phyloP scores from a whole-genome alignment of 768 basidiomycete genomes.

The Arthromyces matolae region DNA sequence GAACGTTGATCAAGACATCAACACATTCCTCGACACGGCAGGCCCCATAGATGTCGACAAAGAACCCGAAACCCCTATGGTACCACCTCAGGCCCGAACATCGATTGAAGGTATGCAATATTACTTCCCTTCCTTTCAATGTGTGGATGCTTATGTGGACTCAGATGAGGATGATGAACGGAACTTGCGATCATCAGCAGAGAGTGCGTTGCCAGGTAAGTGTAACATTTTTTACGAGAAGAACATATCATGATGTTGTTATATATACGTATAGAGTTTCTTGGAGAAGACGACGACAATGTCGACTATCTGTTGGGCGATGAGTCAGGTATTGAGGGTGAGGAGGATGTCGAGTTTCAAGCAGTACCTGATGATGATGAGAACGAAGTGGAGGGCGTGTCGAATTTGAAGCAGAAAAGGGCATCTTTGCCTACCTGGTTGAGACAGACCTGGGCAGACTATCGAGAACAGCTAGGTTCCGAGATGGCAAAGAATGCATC shows the following conservation, averaged over 20 bases:
- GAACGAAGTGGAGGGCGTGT: neutral
- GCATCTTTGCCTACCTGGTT: slow-evolving; percentile 1
- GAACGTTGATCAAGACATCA: neutral
- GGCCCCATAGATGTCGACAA: too few species aligned
- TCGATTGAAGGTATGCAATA: too few species aligned
- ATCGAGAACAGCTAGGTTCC: neutral
- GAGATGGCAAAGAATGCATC: neutral
- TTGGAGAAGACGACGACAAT: neutral
- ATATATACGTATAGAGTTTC: neutral
- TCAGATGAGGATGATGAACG: too few species aligned
- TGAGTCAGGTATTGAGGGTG: neutral
- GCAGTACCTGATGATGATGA: slow-evolving; percentile 6
- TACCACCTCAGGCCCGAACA: too few species aligned
- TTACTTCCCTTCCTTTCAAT: too few species aligned
- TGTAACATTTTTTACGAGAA: too few species aligned
- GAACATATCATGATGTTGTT: too few species aligned
- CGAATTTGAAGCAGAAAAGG: neutral
- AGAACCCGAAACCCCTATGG: too few species aligned
- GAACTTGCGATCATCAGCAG: too few species aligned
- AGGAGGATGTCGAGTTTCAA: neutral
- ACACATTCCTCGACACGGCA: too few species aligned
- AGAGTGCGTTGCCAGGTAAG: too few species aligned
- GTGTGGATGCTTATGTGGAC: too few species aligned
- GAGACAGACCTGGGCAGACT: neutral
- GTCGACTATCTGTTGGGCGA: neutral